Base-by-base conservation (phyloP, 805 yeast species). In the Allodekkera sacchari region DNA sequence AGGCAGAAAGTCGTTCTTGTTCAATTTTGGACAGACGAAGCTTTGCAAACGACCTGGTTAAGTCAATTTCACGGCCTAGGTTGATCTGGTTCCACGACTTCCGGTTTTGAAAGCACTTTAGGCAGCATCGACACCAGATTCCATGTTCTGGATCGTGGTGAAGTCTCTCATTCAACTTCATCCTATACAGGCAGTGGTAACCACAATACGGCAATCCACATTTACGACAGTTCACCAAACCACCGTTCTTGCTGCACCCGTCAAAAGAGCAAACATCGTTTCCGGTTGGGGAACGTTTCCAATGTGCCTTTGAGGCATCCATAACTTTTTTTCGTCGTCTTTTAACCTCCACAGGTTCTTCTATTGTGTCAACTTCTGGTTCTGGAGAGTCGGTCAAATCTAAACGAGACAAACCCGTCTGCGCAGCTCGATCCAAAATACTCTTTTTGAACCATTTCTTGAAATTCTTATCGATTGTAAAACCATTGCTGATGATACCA, bases 201-300 rank as follows among this genome's bases (percentile, higher is more conserved):
- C 68, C 67, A 51, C 96, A 85, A 48, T 56, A 83, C 12, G 85
- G 51, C 17, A 61, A 47, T 0, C 95, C 95, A 57, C 95, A 87
- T 42, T 69, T 71, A 16, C 89, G 58, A 53, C 95, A 83, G 50
- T 84, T 79, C 5, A 73, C 71, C 2, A 66, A 53, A 30, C 58
- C 66, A 23, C 80, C 55, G 4, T 37, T 43, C 32, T 57, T 66
- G 7, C 43, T 34, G 44, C 85, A 79, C 0, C 44, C 43, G 0
- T 38, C 36, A 18, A 50, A 46, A 1, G 64, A 43, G 39, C 87
- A 77, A 1, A 25, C 30, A 25, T 62, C 70, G 15, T 57, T 41
- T 0, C 64, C 61, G 1, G 59, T 32, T 6, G 75, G 74, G 25
- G n/a, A n/a, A n/a, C 59, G 68, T 42, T 61, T 63, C 87, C 81